phyloP scores from a whole-genome alignment of 78 protist genomes.

The Protostelium mycophagum region DNA sequence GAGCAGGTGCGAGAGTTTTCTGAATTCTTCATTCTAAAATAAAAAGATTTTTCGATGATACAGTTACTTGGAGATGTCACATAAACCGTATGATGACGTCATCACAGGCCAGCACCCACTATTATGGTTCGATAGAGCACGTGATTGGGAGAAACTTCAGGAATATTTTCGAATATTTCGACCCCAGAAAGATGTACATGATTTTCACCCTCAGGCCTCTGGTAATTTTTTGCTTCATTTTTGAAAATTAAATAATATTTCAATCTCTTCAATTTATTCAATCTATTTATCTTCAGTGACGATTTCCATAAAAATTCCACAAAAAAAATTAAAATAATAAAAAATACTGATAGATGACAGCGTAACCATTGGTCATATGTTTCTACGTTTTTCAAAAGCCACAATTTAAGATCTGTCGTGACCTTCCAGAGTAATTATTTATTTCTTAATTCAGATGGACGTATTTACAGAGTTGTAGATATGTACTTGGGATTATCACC shows the following conservation, averaged over 20 bases:
- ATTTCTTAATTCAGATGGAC: neutral
- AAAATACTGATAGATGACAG: neutral
- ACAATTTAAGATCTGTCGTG: neutral
- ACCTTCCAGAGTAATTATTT: neutral
- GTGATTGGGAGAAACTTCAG: slow-evolving; percentile 14
- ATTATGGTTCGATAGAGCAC: neutral
- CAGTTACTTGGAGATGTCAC: neutral
- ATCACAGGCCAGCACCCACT: neutral
- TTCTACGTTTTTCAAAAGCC: neutral
- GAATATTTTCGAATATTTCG: slow-evolving; percentile 18
- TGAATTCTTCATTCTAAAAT: neutral
- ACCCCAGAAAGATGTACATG: slow-evolving; percentile 1
- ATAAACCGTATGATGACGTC: neutral
- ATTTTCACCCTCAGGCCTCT: neutral
- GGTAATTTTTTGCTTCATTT: no score
- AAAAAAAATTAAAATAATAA: neutral
- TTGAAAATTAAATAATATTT: neutral
- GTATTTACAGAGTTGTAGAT: slow-evolving; percentile 6
- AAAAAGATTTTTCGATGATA: neutral
- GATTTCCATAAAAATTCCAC: no score
- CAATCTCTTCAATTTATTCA: no score
- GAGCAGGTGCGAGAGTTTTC: neutral
- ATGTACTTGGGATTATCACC: slow-evolving; percentile 28
- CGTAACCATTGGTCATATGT: neutral
- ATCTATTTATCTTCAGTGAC: no score